Evolutionary conservation across 176 grass and related monocot genomes (phyloP), one percentile per base, ranked within the genome.

Genomic region (Musa itinerans): DNA sequence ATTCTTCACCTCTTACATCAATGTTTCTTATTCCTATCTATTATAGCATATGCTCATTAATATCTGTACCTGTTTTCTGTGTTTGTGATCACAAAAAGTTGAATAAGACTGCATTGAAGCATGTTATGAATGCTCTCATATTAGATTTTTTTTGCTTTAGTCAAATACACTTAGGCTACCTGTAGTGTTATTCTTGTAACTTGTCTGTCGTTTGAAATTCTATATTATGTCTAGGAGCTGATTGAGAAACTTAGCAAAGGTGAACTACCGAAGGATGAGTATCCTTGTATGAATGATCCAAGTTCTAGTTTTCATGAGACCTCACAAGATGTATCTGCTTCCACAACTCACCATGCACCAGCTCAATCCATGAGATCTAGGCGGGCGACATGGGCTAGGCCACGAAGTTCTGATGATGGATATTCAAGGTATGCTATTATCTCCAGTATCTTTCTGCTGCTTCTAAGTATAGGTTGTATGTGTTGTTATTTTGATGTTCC

Each of bases 191-290:
- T 73, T 68, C 17, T 82, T 51, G 13, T 57, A 16, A 1, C 55
- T 65, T 65, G 11, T 25, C 20, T 8, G 63, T 65, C 10, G 15
- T 25, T 49, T 66, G 63, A 25, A 27, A 66, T 16, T 34, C 34
- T 13, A 27, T 68, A 1, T 15, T 1, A 34, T 83, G 61, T 88
- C 68, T 58, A 96, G 92, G 92, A 92, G n/a, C 81, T 96, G 79
- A 87, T 96, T 24, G 89, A 96, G 72, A 96, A 92, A 84, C 83
- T 96, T 75, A 92, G 83, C 62, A 96, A 96, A 76, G 86, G 80
- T n/a, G 78, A 96, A 59, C 71, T 92, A 79, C 69, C 82, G 10
- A 85, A 87, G 73, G 87, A 96, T 72, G 92, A 92, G n/a, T 96
- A 87, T 56, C 86, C 86, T 59, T 96, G 84, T 85, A 86, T 92